Evolutionary conservation across 2,329 filamentous ascomycete species (phyloP), one percentile per base, ranked within the genome.

Genomic region (Claviceps pusilla): DNA sequence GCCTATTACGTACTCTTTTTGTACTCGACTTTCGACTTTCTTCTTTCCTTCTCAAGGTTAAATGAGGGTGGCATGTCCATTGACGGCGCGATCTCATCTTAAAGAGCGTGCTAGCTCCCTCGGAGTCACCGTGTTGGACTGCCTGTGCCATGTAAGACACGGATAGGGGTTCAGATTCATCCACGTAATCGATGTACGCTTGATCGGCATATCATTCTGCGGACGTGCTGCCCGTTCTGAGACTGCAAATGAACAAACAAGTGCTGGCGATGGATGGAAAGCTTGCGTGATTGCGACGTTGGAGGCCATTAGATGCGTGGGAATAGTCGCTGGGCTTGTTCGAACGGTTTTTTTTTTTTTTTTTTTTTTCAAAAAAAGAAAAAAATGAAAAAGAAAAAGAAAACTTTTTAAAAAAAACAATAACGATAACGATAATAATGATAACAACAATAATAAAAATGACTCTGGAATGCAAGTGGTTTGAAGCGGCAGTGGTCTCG

Each of bases 91-190:
- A 47, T 31, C 19, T 47, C 28, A 47, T 29, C 12, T 31, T 14
- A 9, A 33, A n/a, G 29, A 48, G 28, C 28, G 9, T 7, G 29
- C 46, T 33, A 33, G 29, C 46, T 33, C 46, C 19, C 19, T 19
- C 19, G 19, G 19, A 19, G 19, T 19, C 19, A 33, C 46, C 46
- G 46, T 33, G 14, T 33, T 33, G 29, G 46, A 9, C 29, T 11
- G 46, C 29, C 50, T 55, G 42, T 55, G 51, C 41, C 54, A 55
- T 53, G 51, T 43, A 55, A 55, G 54, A 55, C 54, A 53, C 51
- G 51, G 51, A 19, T 51, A 53, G 28, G 33, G 45, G 54, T 42
- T 51, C 48, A 51, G 51, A 50, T 31, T 29, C 41, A 48, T 42
- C 51, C 54, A 48, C 50, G 51, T 48, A 37, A 43, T 35, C 14